Evolutionary conservation across 1,284 basidiomycete genomes (phyloP), one percentile per base, ranked within the genome.

Genomic region (Cryptococcus floricola): DNA sequence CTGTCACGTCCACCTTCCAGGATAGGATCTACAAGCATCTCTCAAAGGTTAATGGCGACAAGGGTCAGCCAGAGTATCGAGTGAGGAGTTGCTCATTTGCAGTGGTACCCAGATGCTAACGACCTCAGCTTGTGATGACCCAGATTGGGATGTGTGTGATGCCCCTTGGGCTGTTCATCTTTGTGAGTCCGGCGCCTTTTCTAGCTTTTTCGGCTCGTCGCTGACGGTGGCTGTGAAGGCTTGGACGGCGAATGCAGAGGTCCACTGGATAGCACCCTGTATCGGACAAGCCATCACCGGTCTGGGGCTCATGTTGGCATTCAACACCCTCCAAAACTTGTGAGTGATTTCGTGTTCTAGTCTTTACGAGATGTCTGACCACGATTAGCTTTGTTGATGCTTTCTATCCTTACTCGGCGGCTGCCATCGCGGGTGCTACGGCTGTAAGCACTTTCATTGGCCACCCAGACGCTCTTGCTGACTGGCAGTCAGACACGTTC

Each of bases 371-470:
- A 18, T 57, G 28, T 45, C 31, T 37, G 42, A 52, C 39, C 5
- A 14, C 37, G 12, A 66, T 66, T 46, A 80, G 74, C 56, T 63
- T 80, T 19, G 76, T 80, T 5, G 79, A 80, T 59, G 74, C 74
- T 5, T 79, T 79, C 53, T 71, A 76, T 23, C 80, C 80, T 4
- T 81, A 76, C 58, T 78, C 77, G 3, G 80, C 80, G 0, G 76
- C 76, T 1, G 79, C 75, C 0, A 73, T 75, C 6, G 79, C 78
- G 0, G 74, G 66, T 18, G 78, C 74, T 0, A 74, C 70, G 9
- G 68, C 66, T 14, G 70, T 73, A 41, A 69, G 70, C 61, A 3
- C 10, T 14, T 14, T 28, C n/a, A 12, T 42, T 42, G 41, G 16
- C 19, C 19, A 42, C 16, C 14, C 41, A 12, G 19, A 19, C 41